Evolutionary conservation across 2,329 filamentous ascomycete genomes (phyloP).

Genomic region (Cytospora piceicola): DNA sequence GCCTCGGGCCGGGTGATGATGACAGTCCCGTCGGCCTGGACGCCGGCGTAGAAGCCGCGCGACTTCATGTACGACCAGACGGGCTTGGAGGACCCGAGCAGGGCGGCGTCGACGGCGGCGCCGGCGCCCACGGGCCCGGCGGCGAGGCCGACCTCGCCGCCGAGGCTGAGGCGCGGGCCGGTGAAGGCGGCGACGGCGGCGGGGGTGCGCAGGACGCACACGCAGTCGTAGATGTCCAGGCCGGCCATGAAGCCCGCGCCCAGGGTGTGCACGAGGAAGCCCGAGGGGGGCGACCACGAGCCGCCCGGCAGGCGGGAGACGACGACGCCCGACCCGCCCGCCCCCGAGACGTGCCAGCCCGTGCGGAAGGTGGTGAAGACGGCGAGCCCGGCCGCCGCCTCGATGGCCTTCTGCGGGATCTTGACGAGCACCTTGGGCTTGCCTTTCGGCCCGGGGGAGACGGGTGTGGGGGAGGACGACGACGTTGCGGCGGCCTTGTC

Average conservation of each 20-base stretch:
- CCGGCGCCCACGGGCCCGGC: conserved; percentile 63
- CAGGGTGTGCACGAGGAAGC: conserved; percentile 71
- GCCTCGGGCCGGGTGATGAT: conserved; percentile 73
- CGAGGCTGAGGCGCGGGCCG: conserved; percentile 66
- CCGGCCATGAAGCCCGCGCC: conserved; percentile 72
- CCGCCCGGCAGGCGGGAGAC: conserved; percentile 57
- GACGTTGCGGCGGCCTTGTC: conserved; percentile 21
- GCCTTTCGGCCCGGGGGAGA: conserved; percentile 33
- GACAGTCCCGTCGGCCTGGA: conserved; percentile 75
- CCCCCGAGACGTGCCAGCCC: conserved; percentile 60
- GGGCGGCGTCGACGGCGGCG: conserved; percentile 64
- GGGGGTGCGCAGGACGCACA: conserved; percentile 72
- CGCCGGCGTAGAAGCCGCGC: conserved; percentile 71
- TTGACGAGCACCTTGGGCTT: conserved; percentile 43
- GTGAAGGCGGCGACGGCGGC: conserved; percentile 71
- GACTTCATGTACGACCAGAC: conserved; percentile 76
- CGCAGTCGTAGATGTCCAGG: conserved; percentile 76
- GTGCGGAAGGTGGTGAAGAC: conserved; percentile 65
- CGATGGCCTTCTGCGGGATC: conserved; percentile 50
- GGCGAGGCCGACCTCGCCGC: conserved; percentile 68
- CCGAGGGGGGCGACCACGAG: conserved; percentile 70
- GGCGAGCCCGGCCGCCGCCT: conserved; percentile 58
- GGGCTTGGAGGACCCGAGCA: conserved; percentile 51
- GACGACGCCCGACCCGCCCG: conserved; percentile 59
- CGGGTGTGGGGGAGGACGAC: conserved; percentile 26